Evolutionary conservation across 768 basidiomycete species (phyloP), one percentile per base, ranked within the genome.

Genomic region (Lactarius sanguifluus): DNA sequence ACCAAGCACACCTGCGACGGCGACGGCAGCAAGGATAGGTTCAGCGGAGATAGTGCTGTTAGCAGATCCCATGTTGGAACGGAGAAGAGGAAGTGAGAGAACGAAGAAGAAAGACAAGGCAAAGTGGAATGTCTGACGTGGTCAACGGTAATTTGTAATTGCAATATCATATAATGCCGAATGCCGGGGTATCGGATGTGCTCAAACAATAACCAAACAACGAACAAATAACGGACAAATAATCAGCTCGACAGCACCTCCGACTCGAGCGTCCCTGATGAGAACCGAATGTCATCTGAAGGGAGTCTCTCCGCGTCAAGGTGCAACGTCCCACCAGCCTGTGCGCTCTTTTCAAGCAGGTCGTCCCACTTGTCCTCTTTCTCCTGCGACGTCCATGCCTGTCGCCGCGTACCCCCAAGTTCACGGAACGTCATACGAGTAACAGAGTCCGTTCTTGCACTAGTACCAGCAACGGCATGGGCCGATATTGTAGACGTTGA

Each of bases 321-420:
- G 70, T 86, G 88, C 62, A 92, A 73, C 61, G 91, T 92, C 54
- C 91, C 91, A 1, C 91, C 91, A 1, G 91, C 91, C 59, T 76
- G 75, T 50, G 81, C 87, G 71, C 90, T 91, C 70, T 82, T 80
- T 73, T 84, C 81, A 66, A 91, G 75, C 62, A 92, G 71, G 66
- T 86, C 86, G 63, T 89, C 82, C 90, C 89, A 92, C 71, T 83
- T 84, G 15, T 82, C 84, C 8, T 82, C 81, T 78, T 92, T 92
- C 77, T 92, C 89, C 71, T 83, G 76, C 73, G 90, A 88, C 30
- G 85, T 85, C 73, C 87, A 75, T 52, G 75, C 79, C 28, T 75
- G 74, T 61, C 76, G 74, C 59, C 76, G 75, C 34, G 73, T 73
- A 34, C 67, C 71, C n/a, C 76, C 71, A 28, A 86, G 71, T 70